Evolutionary conservation across 208 protist genomes (phyloP).

Genomic region (Wallacemonas collosoma): DNA sequence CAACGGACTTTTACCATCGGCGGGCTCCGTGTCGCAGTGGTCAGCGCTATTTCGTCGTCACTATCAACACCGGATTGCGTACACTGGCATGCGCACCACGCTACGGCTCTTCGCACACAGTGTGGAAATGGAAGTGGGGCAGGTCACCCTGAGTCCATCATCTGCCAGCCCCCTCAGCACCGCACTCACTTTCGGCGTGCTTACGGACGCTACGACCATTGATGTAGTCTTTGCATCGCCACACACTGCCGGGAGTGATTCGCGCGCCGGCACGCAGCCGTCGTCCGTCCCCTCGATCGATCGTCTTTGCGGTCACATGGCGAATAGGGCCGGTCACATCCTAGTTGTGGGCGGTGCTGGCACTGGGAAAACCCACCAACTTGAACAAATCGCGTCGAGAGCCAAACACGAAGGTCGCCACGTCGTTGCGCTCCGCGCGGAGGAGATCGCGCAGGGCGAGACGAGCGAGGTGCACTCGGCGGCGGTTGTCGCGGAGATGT

Average conservation of each 20-base stretch:
- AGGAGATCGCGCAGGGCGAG: slow-evolving; percentile 47
- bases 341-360: slow-evolving; percentile 51
- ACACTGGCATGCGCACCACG: slow-evolving; percentile 32
- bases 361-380: slow-evolving; percentile 45
- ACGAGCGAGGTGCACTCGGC: slow-evolving; percentile 71
- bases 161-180: neutral
- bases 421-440: slow-evolving; percentile 33
- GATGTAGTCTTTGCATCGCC: neutral
- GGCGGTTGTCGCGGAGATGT: slow-evolving; percentile 90
- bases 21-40: slow-evolving; percentile 26
- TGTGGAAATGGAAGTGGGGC: slow-evolving; percentile 36
- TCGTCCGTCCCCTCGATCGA: too few relatives aligned
- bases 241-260: too few relatives aligned
- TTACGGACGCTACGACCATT: slow-evolving; percentile 33
- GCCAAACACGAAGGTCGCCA: neutral
- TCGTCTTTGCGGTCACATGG: neutral
- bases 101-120: slow-evolving; percentile 32
- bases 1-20: slow-evolving; percentile 2
- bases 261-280: too few relatives aligned
- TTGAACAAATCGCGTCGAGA: slow-evolving; percentile 16
- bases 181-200: slow-evolving; percentile 16
- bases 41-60: slow-evolving; percentile 36
- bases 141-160: slow-evolving; percentile 5
- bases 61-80: slow-evolving; percentile 38
- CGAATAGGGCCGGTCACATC: slow-evolving; percentile 8